Conservation (phyloP, 768 basidiomycete species). For the Exsudoporus frostii region DNA sequence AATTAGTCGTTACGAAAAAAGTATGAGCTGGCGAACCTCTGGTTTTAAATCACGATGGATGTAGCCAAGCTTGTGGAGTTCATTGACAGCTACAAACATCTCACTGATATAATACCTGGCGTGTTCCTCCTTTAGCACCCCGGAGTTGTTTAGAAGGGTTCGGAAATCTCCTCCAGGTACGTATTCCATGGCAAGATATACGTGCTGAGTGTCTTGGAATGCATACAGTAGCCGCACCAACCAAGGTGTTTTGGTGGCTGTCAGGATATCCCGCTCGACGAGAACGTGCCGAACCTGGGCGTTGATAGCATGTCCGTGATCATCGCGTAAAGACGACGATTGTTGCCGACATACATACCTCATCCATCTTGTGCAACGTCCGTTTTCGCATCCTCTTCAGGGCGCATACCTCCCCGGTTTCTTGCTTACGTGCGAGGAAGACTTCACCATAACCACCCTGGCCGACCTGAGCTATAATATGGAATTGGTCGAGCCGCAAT, state of each 20-base stretch:
- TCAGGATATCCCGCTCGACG: constrained; percentile 96
- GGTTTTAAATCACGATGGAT: constrained; percentile 98
- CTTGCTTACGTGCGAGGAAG: constrained; percentile 90
- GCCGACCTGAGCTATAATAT: constrained; percentile 97
- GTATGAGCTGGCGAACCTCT: constrained; percentile 56
- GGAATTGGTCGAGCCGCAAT: constrained; percentile 90
- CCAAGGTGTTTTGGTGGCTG: constrained; percentile 97
- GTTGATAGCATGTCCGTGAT: background rate
- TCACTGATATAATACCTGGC: constrained; percentile 96
- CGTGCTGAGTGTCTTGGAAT: constrained; percentile 88
- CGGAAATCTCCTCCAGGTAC: constrained; percentile 98
- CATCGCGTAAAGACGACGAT: background rate
- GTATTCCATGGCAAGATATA: constrained; percentile 99
- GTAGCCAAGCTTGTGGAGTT: constrained; percentile 95
- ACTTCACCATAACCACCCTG: constrained; percentile 99
- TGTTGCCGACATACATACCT: constrained; percentile 49
- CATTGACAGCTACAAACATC: constrained; percentile 94
- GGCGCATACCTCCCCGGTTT: constrained; percentile 95
- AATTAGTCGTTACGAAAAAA: background rate
- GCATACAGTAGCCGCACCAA: constrained; percentile 92
- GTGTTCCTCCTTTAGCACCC: constrained; percentile 95
- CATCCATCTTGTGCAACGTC: constrained; percentile 97
- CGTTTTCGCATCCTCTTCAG: constrained; percentile 97
- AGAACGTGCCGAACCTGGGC: constrained; percentile 91
- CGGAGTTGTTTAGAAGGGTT: constrained; percentile 95